A percentile compares a stretch with the other conserved stretches of the same genome.
These are phyloP conservation scores for Aspergillus jensenii DNA, from an alignment of 2,329 filamentous ascomycete species.

Conservation along the genomic window DNA sequence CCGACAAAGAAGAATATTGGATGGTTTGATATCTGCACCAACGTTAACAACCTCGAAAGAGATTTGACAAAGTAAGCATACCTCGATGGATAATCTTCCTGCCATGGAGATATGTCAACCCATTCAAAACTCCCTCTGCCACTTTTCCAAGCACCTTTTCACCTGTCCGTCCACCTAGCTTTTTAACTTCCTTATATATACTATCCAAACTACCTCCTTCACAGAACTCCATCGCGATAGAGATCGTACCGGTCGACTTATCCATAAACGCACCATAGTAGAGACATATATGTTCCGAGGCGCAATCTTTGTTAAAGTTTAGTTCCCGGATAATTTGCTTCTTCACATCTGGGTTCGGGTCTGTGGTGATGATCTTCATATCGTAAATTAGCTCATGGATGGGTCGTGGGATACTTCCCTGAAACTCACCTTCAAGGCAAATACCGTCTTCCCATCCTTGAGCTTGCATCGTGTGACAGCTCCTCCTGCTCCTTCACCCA, in stretches of 20 bases:
- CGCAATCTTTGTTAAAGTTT: slow-evolving; percentile 96
- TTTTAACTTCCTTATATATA: slow-evolving; percentile 96
- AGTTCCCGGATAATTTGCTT: slow-evolving; percentile 97
- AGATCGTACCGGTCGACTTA: slow-evolving; percentile 92
- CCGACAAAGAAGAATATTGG: slow-evolving; percentile 91
- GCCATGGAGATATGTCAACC: slow-evolving; percentile 90
- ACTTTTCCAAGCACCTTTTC: slow-evolving; percentile 98
- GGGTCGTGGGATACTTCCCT: not conserved
- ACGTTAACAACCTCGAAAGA: not conserved
- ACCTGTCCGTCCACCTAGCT: slow-evolving; percentile 87
- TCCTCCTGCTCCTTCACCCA: slow-evolving; percentile 93
- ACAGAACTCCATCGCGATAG: slow-evolving; percentile 98
- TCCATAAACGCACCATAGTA: slow-evolving; percentile 98
- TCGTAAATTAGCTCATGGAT: slow-evolving; percentile 10
- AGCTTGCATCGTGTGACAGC: slow-evolving; percentile 89
- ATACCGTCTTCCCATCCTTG: slow-evolving; percentile 88
- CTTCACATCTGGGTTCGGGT: slow-evolving; percentile 96
- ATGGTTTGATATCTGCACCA: slow-evolving; percentile 83
- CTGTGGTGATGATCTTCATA: slow-evolving; percentile 88
- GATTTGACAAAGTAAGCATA: slow-evolving; percentile 24
- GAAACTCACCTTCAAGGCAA: slow-evolving; percentile 80
- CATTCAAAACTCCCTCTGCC: slow-evolving; percentile 89
- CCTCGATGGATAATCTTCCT: slow-evolving; percentile 94
- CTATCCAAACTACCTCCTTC: slow-evolving; percentile 94
- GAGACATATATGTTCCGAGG: slow-evolving; percentile 91